Base-by-base conservation (phyloP, 768 basidiomycete species). In the Chiua virens region DNA sequence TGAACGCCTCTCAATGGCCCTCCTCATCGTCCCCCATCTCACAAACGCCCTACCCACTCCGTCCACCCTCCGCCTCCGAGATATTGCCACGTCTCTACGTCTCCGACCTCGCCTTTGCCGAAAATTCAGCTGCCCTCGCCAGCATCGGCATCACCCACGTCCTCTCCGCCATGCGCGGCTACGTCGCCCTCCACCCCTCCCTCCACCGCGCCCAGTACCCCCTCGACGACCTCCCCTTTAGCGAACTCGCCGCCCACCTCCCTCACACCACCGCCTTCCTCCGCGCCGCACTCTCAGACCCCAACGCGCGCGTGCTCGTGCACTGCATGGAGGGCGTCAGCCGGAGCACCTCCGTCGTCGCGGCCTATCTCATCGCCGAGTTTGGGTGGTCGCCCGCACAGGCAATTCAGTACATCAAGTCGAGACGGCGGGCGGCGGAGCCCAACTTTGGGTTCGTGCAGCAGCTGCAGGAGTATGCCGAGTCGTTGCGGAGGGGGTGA, bases 251-350 rank as follows among this genome's bases (percentile, higher is more conserved):
- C 10, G 83, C 77, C 0, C 79, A 85, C 60, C 78, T 90, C n/a
- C 85, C 86, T 0, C 68, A 63, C 14, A 78, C 86, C 42, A 87
- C 86, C 1, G 73, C 75, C 0, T 89, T 81, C 64, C 76, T 90
- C 47, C 68, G 73, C 13, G 75, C 78, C 17, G 86, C 87, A 18
- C 71, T 89, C 34, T 55, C 61, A 15, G 73, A 76, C 52, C 79
- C 82, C 0, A 70, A 79, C 11, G 77, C 86, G 10, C 75, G 81
- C 18, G 83, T 90, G 20, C 80, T 90, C 37, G 87, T 90, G 15
- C 88, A 90, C 65, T 90, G 88, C 61, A 79, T 74, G 41, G 83
- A 88, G 65, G 88, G 88, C 38, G 71, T 88, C 47, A 86, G 85
- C 62, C 73, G 88, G 52, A 85, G 82, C 52, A 82, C 85, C 18